Evolutionary conservation across 1,139 yeast species (phyloP), one percentile per base, ranked within the genome.

Genomic region (Blastobotrys raffinosifermentans): DNA sequence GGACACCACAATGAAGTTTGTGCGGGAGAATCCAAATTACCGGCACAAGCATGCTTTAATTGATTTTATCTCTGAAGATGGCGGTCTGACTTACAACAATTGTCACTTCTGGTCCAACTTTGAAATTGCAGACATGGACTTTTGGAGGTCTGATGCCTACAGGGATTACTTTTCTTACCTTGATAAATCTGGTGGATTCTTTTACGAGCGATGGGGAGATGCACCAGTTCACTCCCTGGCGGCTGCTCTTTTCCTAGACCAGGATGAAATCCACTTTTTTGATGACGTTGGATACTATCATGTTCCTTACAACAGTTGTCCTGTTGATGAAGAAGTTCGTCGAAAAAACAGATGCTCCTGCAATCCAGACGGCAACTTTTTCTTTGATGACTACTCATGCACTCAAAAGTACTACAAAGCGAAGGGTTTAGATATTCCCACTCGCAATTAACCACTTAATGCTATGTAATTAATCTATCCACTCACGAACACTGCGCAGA

Each of bases 81-180:
- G 51, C 4, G 72, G 86, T 0, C 66, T 73, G 16, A 87, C 89
- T 2, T 84, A 82, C 60, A 81, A 91, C 9, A 78, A 89, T 0
- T 84, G 94, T 53, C 94, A 84, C 58, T 84, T 82, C 59, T 84
- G 94, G 94, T 75, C 87, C 29, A 84, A 84, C 58, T 84, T 84
- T 51, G 94, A 84, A 55, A 45, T 84, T 41, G 93, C 78, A 15
- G 83, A 84, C 53, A 77, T 84, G 83, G 87, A 84, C 48, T 85
- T 84, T 51, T 83, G 70, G 63, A 63, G 94, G 30, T 61, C 71
- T 13, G 77, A 79, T 43, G 76, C 85, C 0, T 84, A 84, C 55
- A 61, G 65, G 29, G 64, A 66, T 16, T 85, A 84, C 78, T 75
- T 80, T 47, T 66, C 80, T 35, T 62, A 69, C 53, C 62, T 85